Evolutionary conservation across 1,284 basidiomycete species (phyloP).

Genomic region (Ustilago esculenta): DNA sequence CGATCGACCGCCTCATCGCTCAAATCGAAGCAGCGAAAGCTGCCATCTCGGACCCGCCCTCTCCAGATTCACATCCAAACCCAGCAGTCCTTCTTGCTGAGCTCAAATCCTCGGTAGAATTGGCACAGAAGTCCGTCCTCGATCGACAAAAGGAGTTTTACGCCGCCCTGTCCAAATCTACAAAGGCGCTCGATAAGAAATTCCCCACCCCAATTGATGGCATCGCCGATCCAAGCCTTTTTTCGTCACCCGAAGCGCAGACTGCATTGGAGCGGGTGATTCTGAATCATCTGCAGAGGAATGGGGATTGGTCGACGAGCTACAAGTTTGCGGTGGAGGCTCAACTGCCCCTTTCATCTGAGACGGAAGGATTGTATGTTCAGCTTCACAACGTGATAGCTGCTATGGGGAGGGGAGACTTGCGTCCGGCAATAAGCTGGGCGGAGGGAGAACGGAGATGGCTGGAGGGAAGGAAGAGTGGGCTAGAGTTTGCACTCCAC

Average conservation of each 20-base stretch:
- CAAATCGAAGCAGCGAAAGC: slow-evolving; percentile 51
- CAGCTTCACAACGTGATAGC: slow-evolving; percentile 32
- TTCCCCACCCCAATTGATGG: slow-evolving; percentile 55
- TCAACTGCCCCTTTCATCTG: slow-evolving; percentile 12
- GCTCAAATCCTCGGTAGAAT: slow-evolving; percentile 37
- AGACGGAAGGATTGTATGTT: slow-evolving; percentile 13
- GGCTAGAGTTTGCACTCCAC: slow-evolving; percentile 58
- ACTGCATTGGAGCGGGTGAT: slow-evolving; percentile 52
- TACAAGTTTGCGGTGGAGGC: slow-evolving; percentile 45
- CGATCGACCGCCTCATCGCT: slow-evolving; percentile 53
- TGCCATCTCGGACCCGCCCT: slow-evolving; percentile 15
- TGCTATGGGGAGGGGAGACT: slow-evolving; percentile 40
- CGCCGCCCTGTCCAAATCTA: slow-evolving; percentile 49
- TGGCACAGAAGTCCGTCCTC: slow-evolving; percentile 43
- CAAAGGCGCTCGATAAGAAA: slow-evolving; percentile 58
- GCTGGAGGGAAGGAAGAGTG: slow-evolving; percentile 39
- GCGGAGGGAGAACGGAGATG: slow-evolving; percentile 38
- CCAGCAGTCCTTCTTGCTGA: slow-evolving; percentile 29
- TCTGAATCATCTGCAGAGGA: slow-evolving; percentile 57
- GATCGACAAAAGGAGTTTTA: slow-evolving; percentile 60
- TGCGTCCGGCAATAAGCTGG: slow-evolving; percentile 58
- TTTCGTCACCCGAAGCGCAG: slow-evolving; percentile 40
- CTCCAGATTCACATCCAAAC: slow-evolving; percentile 6
- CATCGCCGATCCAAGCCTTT: slow-evolving; percentile 54
- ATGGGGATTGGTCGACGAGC: slow-evolving; percentile 50